Evolutionary conservation across 1,284 basidiomycete species (phyloP).

Genomic region (Ganoderma lucidum): DNA sequence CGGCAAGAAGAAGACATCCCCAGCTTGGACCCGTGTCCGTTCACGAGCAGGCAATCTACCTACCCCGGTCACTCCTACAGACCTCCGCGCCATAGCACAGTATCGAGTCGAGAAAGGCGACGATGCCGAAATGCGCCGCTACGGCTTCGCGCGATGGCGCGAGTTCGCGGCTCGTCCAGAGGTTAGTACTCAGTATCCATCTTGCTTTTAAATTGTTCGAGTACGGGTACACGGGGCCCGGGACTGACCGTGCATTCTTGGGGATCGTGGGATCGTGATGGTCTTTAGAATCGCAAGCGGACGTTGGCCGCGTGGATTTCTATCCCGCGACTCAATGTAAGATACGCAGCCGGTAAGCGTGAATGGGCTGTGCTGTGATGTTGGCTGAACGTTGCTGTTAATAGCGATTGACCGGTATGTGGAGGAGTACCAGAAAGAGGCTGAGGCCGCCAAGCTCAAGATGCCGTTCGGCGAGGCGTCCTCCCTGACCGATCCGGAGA

Average conservation of each 20-base stretch:
- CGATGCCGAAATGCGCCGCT: background rate
- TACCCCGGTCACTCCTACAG: background rate
- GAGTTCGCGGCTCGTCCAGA: constrained; percentile 1
- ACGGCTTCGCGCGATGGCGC: background rate
- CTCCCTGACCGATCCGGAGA: background rate
- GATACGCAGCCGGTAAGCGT: background rate
- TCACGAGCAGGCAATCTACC: background rate
- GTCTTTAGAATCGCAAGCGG: background rate
- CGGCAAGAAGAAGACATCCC: background rate
- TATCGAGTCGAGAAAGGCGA: background rate
- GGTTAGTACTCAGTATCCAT: background rate
- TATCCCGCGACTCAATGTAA: background rate
- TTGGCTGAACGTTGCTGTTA: background rate
- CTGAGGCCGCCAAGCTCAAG: background rate
- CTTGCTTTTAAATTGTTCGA: background rate
- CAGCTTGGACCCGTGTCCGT: background rate
- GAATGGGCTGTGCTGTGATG: background rate
- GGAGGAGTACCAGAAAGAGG: background rate
- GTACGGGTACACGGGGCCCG: no score
- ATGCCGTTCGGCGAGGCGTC: background rate
- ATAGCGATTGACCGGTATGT: background rate
- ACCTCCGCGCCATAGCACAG: background rate
- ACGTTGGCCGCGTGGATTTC: background rate
- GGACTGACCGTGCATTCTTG: background rate
- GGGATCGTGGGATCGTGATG: background rate